Evolutionary conservation across 805 yeast genomes (phyloP), one percentile per base, ranked within the genome.

Genomic region (Cyberlindnera japonica): DNA sequence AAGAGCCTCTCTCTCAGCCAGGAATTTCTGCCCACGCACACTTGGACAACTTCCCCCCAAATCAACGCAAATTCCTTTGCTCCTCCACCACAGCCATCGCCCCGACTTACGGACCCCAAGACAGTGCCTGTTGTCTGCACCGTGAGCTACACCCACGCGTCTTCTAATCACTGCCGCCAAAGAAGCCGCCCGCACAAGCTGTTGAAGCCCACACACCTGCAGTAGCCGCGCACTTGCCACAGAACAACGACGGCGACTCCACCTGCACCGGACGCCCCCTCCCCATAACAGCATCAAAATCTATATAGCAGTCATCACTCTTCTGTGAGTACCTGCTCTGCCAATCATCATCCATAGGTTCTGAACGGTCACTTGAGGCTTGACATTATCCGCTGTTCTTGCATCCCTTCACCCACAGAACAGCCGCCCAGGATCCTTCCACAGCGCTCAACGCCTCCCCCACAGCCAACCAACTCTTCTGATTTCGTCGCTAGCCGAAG

Each of bases 161-260:
- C 24, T 22, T 11, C 24, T 22, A 11, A 22, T 11, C 8, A 22
- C 24, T 22, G 24, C 24, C 11, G 8, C 24, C 24, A 22, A 22
- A 11, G 30, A n/a, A 17, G 30, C 30, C 30, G 14, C 30, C 30
- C 30, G 30, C 18, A 14, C 6, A 15, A 17, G n/a, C n/a, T n/a
- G n/a, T n/a, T n/a, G n/a, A n/a, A n/a, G n/a, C n/a, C 28, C 28
- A 15, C 34, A 19, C 24, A 12, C 24, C 25, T 31, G 13, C 24
- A n/a, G 8, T 31, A 31, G 34, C 34, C 34, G 34, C 34, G 25
- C 18, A 16, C 25, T 31, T 18, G 28, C n/a, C n/a, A 12, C 28
- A 25, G n/a, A 9, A n/a, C 30, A 27, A 27, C 18, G 16, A n/a
- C 18, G 30, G 30, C 30, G 23, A 10, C 17, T 19, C 12, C 30